These are phyloP conservation scores for Collybiopsis confluens DNA, from an alignment of 768 basidiomycete genomes.

Conservation along the genomic window DNA sequence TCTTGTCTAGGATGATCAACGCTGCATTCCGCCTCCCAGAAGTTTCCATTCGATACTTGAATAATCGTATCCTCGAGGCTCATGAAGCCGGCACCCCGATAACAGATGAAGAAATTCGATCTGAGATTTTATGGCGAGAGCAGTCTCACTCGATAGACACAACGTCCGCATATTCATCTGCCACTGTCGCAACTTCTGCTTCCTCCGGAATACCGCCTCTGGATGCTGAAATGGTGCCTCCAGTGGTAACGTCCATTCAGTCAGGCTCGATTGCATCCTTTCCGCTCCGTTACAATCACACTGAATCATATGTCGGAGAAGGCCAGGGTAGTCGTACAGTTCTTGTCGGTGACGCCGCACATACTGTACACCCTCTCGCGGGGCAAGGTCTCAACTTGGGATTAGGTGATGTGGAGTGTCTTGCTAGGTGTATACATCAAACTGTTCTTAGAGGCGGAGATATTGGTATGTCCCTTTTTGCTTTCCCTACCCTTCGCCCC, in stretches of 20 bases:
- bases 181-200: conserved; percentile 17
- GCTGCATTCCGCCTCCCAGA: conserved; percentile 85
- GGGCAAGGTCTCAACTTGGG: conserved; percentile 96
- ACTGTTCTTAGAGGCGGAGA: conserved; percentile 69
- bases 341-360: conserved; percentile 94
- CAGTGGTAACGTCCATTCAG: conserved; percentile 69
- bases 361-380: conserved; percentile 90
- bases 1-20: conserved; percentile 77
- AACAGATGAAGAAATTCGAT: conserved; percentile 42
- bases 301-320: conserved; percentile 81
- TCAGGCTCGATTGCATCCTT: conserved; percentile 79
- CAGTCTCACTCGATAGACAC: conserved; percentile 60
- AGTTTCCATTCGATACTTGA: conserved; percentile 64
- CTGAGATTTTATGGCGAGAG: conserved; percentile 74
- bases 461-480: conserved; percentile 52
- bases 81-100: conserved; percentile 41
- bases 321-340: conserved; percentile 66
- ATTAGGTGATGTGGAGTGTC: conserved; percentile 76
- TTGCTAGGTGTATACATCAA: conserved; percentile 60
- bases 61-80: conserved; percentile 55
- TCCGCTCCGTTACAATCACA: conserved; percentile 83
- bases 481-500: not conserved
- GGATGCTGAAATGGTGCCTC: conserved; percentile 66
- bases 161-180: conserved; percentile 60
- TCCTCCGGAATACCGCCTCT: conserved; percentile 52